Percentiles rank a stretch among this genome's conserved stretches.
Conservation (phyloP, 345 rosid species). For the Populus deltoides region DNA sequence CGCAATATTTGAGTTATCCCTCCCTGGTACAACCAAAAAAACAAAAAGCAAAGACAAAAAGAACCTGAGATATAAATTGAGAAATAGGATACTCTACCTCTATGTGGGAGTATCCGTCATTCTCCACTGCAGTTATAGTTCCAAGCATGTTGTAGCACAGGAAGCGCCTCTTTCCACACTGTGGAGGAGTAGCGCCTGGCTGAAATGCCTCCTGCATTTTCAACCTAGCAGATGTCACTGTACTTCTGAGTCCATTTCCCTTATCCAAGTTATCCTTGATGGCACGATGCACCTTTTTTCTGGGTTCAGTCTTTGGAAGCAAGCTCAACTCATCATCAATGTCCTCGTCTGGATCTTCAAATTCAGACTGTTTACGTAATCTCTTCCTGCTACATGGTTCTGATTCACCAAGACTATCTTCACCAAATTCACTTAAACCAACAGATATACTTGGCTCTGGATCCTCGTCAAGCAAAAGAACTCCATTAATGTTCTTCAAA, state of each 20-base stretch:
- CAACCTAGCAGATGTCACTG: slow-evolving; percentile 34
- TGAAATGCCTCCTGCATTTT: slow-evolving; percentile 92
- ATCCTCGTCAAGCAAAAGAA: slow-evolving; percentile 64
- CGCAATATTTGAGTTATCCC: too few relatives aligned
- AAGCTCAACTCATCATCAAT: slow-evolving; percentile 39
- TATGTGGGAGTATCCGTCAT: slow-evolving; percentile 88
- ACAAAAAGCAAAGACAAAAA: neutral
- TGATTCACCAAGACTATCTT: slow-evolving; percentile 58
- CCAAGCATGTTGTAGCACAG: slow-evolving; percentile 96
- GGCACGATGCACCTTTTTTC: slow-evolving; percentile 31
- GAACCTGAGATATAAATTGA: slow-evolving; percentile 1
- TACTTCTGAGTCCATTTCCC: slow-evolving; percentile 35
- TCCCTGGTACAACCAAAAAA: too few relatives aligned
- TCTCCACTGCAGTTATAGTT: slow-evolving; percentile 75
- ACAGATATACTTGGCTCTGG: slow-evolving; percentile 52
- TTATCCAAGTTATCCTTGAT: slow-evolving; percentile 42
- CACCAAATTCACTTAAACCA: slow-evolving; percentile 63
- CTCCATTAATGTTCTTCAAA: slow-evolving; percentile 64
- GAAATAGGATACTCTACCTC: slow-evolving; percentile 47
- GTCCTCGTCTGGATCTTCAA: slow-evolving; percentile 49
- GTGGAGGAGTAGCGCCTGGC: slow-evolving; percentile 78
- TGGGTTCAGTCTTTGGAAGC: slow-evolving; percentile 36
- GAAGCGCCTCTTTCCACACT: slow-evolving; percentile 72
- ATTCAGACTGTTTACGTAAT: slow-evolving; percentile 47
- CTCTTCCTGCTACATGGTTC: slow-evolving; percentile 65